Percentiles rank a stretch among this genome's conserved stretches.
phyloP scores from a whole-genome alignment of 2,329 filamentous ascomycete genomes.

The Magnaporthiopsis rhizophila region DNA sequence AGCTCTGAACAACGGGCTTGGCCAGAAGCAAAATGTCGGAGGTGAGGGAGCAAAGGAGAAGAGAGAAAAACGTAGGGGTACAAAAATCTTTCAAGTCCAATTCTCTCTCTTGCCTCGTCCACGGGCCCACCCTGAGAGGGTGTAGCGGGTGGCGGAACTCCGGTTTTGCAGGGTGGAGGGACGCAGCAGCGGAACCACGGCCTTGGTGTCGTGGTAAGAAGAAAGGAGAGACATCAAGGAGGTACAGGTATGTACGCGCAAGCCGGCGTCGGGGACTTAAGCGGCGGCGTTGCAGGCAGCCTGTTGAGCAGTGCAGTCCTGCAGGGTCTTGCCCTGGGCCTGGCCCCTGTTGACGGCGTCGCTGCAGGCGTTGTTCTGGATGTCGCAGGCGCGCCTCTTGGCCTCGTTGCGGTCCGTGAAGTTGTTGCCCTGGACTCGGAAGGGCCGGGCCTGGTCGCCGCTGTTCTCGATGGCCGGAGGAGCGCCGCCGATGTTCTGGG shows the following conservation, averaged over 20 bases:
- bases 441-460: conserved; percentile 41
- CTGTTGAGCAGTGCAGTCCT: conserved; percentile 51
- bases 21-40: not conserved
- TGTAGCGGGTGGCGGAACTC: not conserved
- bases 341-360: conserved; percentile 46
- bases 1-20: not conserved
- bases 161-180: not conserved
- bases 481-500: conserved; percentile 17
- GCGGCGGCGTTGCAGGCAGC: conserved; percentile 28
- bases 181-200: no score
- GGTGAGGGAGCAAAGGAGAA: not conserved
- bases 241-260: not conserved
- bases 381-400: conserved; percentile 51
- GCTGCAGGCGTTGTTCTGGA: conserved; percentile 55
- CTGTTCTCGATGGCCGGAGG: conserved; percentile 38
- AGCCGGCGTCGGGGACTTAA: not conserved
- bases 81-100: not conserved
- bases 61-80: not conserved
- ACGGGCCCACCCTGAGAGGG: not conserved
- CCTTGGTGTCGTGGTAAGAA: not conserved
- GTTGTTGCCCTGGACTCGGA: conserved; percentile 46
- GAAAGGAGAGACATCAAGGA: not conserved
- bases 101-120: not conserved
- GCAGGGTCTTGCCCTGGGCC: conserved; percentile 29
- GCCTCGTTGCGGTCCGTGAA: conserved; percentile 50